Evolutionary conservation across 352 stramenopile species (phyloP), one percentile per base, ranked within the genome.

Genomic region (Pythium inflatum): DNA sequence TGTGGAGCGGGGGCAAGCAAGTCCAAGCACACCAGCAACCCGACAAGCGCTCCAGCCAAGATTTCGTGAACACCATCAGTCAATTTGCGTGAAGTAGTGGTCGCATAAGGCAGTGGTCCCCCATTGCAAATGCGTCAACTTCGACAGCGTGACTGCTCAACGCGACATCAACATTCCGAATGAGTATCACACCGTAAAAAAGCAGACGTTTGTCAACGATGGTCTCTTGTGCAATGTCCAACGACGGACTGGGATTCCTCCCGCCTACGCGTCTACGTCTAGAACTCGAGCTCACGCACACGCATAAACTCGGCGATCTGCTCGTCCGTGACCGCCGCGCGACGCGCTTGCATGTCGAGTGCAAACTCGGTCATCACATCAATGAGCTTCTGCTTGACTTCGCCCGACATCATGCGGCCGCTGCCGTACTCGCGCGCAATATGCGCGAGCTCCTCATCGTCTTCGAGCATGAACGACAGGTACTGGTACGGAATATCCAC

Each of bases 401-500:
- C 97, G 11, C 95, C 95, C 13, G 98, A 99, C 83, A 97, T 98
- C 72, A 98, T 98, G 48, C 85, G 92, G 36, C 98, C 98, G 20
- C 87, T 91, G 51, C 90, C 91, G 78, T 99, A 99, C 66, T 99
- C 93, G n/a, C 84, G 72, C 20, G 87, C 96, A 69, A 99, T 97
- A 57, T 89, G 79, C 25, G 78, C 88, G 54, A 99, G 86, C 79
- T 99, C 89, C 12, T 98, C 96, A 71, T 99, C 98, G 73, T 99
- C 97, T 70, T 99, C 98, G 48, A 99, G 85, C 83, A 99, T 99
- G 81, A 99, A 99, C 43, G 87, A 93, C 50, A 99, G 78, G 89
- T 98, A 99, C 85, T 99, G 97, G 79, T 98, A 99, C 41, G 95
- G 88, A 41, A 99, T 98, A 79, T 99, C 98, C 7, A 98, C 89